Conservation (phyloP, 2,329 filamentous ascomycete species). For the Elsinoe batatas region DNA sequence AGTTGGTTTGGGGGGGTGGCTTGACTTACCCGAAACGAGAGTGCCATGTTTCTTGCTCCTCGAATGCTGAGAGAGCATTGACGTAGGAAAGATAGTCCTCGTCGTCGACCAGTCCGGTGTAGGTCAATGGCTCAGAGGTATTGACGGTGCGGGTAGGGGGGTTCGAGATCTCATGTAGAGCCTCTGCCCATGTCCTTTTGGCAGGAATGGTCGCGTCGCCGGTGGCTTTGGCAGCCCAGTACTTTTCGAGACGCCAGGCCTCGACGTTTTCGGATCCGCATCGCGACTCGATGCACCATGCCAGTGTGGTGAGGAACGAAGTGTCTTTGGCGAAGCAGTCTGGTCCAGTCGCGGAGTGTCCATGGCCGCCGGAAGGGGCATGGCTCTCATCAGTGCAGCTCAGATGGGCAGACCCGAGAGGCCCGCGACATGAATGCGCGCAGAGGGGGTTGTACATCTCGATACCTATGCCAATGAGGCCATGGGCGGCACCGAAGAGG, state of each 20-base stretch:
- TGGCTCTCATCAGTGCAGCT: conserved; percentile 11
- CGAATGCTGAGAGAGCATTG: conserved; percentile 24
- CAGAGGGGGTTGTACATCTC: conserved; percentile 20
- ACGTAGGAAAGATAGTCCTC: conserved; percentile 22
- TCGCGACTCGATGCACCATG: conserved; percentile 23
- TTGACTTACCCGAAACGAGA: conserved; percentile 24
- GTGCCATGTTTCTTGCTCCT: conserved; percentile 23
- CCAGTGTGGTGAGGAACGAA: conserved; percentile 23
- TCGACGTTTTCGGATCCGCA: conserved; percentile 19
- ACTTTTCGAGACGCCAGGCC: conserved; percentile 22
- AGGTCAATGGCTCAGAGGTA: conserved; percentile 18
- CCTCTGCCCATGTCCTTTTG: conserved; percentile 21
- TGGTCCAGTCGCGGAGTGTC: conserved; percentile 16
- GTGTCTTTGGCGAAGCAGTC: conserved; percentile 25
- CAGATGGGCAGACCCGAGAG: conserved; percentile 13
- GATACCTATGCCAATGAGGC: conserved; percentile 21
- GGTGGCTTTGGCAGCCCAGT: conserved; percentile 21
- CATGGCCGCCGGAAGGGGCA: conserved; percentile 7
- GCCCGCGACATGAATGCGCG: conserved; percentile 19
- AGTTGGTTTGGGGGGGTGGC: not conserved
- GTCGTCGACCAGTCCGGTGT: conserved; percentile 24
- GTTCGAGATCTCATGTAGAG: conserved; percentile 20
- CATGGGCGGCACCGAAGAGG: conserved; percentile 11
- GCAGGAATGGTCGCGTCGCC: conserved; percentile 18
- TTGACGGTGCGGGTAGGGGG: conserved; percentile 18